These are phyloP conservation scores for Aspergillus carbonarius DNA, from an alignment of 2,329 filamentous ascomycete species.

Conservation along the genomic window DNA sequence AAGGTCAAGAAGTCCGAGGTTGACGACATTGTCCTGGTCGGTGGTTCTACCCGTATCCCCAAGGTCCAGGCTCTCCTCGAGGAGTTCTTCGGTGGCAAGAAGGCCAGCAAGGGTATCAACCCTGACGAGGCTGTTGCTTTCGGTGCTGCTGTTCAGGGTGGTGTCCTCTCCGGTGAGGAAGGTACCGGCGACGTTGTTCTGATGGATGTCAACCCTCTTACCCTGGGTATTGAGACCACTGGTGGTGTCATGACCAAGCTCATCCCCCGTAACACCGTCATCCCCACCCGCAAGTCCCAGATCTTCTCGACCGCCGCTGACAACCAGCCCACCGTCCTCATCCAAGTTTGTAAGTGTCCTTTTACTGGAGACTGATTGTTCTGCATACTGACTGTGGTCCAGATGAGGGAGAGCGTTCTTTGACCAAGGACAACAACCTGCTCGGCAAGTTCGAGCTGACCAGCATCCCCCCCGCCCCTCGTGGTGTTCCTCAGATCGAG, in stretches of 20 bases:
- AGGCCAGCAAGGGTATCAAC: constrained; percentile 99
- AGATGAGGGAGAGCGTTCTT: constrained; percentile 82
- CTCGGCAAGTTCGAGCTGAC: constrained; percentile 99
- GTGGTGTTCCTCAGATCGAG: constrained; percentile 97
- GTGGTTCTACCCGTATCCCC: constrained; percentile 98
- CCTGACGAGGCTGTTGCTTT: constrained; percentile 98
- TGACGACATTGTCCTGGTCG: constrained; percentile 94
- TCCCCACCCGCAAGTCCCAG: constrained; percentile 94
- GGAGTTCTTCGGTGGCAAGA: constrained; percentile 94
- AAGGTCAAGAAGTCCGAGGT: constrained; percentile 96
- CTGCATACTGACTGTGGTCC: constrained; percentile 19
- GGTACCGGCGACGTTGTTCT: constrained; percentile 79
- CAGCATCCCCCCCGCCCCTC: constrained; percentile 89
- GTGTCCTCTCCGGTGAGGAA: constrained; percentile 87
- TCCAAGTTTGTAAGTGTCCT: constrained; percentile 69
- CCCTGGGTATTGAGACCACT: constrained; percentile 95
- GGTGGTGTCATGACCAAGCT: constrained; percentile 97
- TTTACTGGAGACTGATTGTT: neutral
- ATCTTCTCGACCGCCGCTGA: constrained; percentile 97
- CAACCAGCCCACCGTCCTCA: constrained; percentile 92
- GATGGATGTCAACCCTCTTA: constrained; percentile 96
- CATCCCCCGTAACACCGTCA: constrained; percentile 90
- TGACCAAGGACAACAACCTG: constrained; percentile 96
- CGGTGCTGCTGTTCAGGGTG: constrained; percentile 94
- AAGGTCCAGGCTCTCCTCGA: constrained; percentile 94